Evolutionary conservation across 2,329 filamentous ascomycete species (phyloP), one percentile per base, ranked within the genome.

Genomic region (Aspergillus eucalypticola): DNA sequence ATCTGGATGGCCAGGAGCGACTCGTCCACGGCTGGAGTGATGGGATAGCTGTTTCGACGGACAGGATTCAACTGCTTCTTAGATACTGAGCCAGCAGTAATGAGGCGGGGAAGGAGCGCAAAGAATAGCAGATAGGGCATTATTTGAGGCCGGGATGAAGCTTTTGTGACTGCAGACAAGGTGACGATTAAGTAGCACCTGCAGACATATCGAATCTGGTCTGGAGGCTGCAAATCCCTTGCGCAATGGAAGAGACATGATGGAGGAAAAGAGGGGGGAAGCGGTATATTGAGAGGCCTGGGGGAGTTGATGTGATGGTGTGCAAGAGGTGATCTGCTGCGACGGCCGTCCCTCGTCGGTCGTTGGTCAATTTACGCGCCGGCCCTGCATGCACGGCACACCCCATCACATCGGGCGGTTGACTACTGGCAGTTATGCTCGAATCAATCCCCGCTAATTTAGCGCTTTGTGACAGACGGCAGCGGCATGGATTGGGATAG

Each of bases 1-100:
- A 97, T 88, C 76, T 97, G 89, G 60, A 87, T 88, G 17, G 92
- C 91, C 21, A 97, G 85, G 58, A 89, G 86, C 17, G 83, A 77
- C 64, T 79, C 79, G 73, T 92, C 82, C 68, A 86, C 81, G 52
- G 86, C 75, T 19, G 64, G 64, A 3, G 57, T 58, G 4, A 57
- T 64, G n/a, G 61, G 49, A 44, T 46, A 54, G 63, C 46, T 53
- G n/a, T 60, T 56, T 21, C 21, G 39, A 38, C 41, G 32, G 35
- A 60, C 41, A 13, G 59, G 21, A 51, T 39, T 39, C 21, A 51
- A 54, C 35, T 57, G 56, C 35, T 58, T 54, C 54, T 57, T 54
- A 19, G 58, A 60, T 48, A 61, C 57, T 50, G 66, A 60, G 38
- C 60, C 53, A 58, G 66, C 59, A 60, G 56, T 59, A 50, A 50